phyloP scores from a whole-genome alignment of 306 rosid genomes.

The Myrica gale region DNA sequence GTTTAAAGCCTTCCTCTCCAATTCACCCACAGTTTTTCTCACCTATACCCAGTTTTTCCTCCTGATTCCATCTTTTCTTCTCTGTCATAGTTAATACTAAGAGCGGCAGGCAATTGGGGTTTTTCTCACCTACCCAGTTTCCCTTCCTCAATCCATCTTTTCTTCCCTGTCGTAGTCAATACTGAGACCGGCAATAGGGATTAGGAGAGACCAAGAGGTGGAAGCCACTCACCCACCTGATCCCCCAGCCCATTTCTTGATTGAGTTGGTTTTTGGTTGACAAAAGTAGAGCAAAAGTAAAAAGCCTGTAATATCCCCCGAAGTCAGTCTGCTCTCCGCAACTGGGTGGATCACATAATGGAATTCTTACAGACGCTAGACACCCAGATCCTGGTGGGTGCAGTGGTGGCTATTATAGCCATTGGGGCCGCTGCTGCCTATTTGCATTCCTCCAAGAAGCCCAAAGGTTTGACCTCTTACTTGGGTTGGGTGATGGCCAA shows the following conservation, averaged over 20 bases:
- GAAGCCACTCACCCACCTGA: not conserved
- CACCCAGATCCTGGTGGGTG: conserved; percentile 55
- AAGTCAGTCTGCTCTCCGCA: not conserved
- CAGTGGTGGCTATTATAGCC: conserved; percentile 52
- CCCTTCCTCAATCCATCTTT: not conserved
- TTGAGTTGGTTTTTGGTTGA: not conserved
- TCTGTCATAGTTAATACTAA: no score
- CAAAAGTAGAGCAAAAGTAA: not conserved
- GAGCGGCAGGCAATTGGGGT: not conserved
- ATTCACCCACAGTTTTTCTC: not conserved
- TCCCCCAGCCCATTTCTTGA: not conserved
- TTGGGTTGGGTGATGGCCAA: not conserved
- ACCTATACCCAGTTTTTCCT: conserved; percentile 24
- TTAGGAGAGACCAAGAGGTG: not conserved
- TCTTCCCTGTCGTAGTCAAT: not conserved
- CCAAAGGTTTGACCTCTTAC: conserved; percentile 47
- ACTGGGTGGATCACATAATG: conserved; percentile 36
- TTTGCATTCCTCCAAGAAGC: conserved; percentile 59
- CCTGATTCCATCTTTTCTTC: not conserved
- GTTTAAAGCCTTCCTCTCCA: not conserved
- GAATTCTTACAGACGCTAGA: conserved; percentile 54
- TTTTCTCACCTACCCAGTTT: conserved; percentile 25
- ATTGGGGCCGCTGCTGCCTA: conserved; percentile 53
- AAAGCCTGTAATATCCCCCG: not conserved
- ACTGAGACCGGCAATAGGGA: no score